These are phyloP conservation scores for Trichosporon ovoides DNA, from an alignment of 1,284 basidiomycete genomes.

Conservation along the genomic window DNA sequence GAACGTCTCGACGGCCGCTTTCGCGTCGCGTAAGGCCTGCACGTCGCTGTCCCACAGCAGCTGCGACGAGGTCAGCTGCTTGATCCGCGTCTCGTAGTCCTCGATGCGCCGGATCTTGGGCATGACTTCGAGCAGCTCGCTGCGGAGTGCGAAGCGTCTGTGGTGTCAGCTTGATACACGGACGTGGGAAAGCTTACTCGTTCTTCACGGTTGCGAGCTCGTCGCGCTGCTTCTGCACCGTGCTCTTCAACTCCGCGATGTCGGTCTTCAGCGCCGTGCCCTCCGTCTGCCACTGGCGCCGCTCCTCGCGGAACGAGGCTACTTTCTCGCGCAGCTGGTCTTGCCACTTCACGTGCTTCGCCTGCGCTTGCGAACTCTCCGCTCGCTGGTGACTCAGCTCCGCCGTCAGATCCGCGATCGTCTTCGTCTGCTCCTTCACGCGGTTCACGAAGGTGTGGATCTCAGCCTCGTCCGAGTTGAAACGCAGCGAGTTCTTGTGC, in stretches of 20 bases:
- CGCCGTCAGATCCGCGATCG: slow-evolving; percentile 32
- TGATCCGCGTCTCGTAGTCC: slow-evolving; percentile 41
- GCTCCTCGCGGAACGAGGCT: slow-evolving; percentile 37
- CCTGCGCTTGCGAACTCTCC: slow-evolving; percentile 37
- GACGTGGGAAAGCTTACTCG: slow-evolving; percentile 28
- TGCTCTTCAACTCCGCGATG: slow-evolving; percentile 28
- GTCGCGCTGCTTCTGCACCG: slow-evolving; percentile 30
- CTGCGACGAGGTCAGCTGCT: slow-evolving; percentile 39
- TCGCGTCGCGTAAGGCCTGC: slow-evolving; percentile 25
- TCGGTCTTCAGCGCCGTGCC: slow-evolving; percentile 31
- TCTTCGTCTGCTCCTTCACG: slow-evolving; percentile 40
- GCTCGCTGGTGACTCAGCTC: slow-evolving; percentile 34
- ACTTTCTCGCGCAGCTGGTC: slow-evolving; percentile 40
- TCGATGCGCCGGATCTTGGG: slow-evolving; percentile 40
- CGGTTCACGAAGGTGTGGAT: slow-evolving; percentile 44
- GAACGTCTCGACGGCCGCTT: slow-evolving; percentile 18
- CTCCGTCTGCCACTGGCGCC: slow-evolving; percentile 37
- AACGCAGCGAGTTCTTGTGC: slow-evolving; percentile 36
- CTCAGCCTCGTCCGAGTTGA: slow-evolving; percentile 45
- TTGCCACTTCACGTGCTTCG: slow-evolving; percentile 44
- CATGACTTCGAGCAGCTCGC: slow-evolving; percentile 32
- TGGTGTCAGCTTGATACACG: slow-evolving; percentile 2
- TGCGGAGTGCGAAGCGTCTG: slow-evolving; percentile 40
- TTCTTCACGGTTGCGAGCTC: slow-evolving; percentile 43
- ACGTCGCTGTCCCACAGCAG: slow-evolving; percentile 38